Evolutionary conservation across 352 stramenopile species (phyloP).

Genomic region (Globisporangium yorkense): DNA sequence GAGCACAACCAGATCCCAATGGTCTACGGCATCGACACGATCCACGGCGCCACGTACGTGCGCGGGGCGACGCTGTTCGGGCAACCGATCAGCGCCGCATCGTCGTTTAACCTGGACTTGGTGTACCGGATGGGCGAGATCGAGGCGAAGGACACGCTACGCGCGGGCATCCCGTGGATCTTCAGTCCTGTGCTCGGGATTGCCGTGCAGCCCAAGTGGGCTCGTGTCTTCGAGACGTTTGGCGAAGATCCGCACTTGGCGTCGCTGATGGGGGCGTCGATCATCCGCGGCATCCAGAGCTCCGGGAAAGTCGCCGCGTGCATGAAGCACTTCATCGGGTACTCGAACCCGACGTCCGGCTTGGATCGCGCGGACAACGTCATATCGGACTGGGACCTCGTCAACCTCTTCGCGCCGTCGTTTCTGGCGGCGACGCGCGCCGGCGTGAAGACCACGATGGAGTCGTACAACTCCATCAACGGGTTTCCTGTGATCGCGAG

Average conservation of each 20-base stretch:
- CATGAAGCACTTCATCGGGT: conserved; percentile 89
- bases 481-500: conserved; percentile 84
- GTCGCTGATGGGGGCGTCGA: conserved; percentile 52
- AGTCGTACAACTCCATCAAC: conserved; percentile 88
- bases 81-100: conserved; percentile 83
- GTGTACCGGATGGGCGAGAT: conserved; percentile 68
- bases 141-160: conserved; percentile 81
- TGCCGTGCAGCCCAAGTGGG: conserved; percentile 78
- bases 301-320: conserved; percentile 62
- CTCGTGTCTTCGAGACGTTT: conserved; percentile 92
- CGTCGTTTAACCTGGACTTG: conserved; percentile 84
- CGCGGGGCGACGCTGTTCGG: conserved; percentile 75
- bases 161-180: conserved; percentile 87
- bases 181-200: conserved; percentile 88
- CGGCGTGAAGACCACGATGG: conserved; percentile 86
- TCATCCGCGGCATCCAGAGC: conserved; percentile 82
- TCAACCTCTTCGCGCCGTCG: conserved; percentile 70
- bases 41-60: conserved; percentile 90
- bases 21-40: conserved; percentile 87
- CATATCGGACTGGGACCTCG: conserved; percentile 58
- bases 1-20: conserved; percentile 54
- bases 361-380: conserved; percentile 70
- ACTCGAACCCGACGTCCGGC: conserved; percentile 58
- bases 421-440: conserved; percentile 67
- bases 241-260: conserved; percentile 86